Evolutionary conservation across 2,329 filamentous ascomycete species (phyloP).

Genomic region (Colletotrichum plurivorum): DNA sequence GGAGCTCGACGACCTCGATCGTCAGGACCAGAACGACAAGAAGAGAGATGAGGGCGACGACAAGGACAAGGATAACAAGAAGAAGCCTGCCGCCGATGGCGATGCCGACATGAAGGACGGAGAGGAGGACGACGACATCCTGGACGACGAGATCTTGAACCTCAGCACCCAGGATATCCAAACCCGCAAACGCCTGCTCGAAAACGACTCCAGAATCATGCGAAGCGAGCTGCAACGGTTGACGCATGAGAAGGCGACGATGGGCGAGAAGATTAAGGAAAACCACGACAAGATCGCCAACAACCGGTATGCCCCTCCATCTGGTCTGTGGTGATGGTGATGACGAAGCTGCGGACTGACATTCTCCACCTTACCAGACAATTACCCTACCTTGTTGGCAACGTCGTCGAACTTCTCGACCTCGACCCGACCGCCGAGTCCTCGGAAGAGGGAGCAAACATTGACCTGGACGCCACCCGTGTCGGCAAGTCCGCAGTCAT

Average conservation of each 20-base stretch:
- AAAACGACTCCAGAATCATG: slow-evolving; percentile 99
- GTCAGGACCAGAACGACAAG: slow-evolving; percentile 82
- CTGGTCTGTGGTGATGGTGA: background rate
- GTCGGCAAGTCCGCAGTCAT: slow-evolving; percentile 99
- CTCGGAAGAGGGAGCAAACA: slow-evolving; percentile 97
- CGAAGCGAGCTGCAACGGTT: slow-evolving; percentile 95
- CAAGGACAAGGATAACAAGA: slow-evolving; percentile 51
- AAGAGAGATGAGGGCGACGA: slow-evolving; percentile 54
- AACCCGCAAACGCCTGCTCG: slow-evolving; percentile 89
- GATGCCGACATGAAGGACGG: slow-evolving; percentile 95
- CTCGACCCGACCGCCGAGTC: slow-evolving; percentile 97
- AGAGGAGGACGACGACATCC: slow-evolving; percentile 80
- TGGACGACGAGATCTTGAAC: slow-evolving; percentile 94
- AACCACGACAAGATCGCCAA: slow-evolving; percentile 99
- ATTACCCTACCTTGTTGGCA: slow-evolving; percentile 97
- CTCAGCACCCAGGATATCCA: slow-evolving; percentile 96
- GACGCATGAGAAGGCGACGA: slow-evolving; percentile 93
- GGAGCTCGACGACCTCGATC: slow-evolving; percentile 91
- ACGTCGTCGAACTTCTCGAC: slow-evolving; percentile 97
- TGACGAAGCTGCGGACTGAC: slow-evolving; percentile 41
- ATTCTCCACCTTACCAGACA: slow-evolving; percentile 71
- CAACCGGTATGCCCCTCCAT: slow-evolving; percentile 78
- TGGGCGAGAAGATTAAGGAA: slow-evolving; percentile 99
- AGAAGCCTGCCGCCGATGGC: slow-evolving; percentile 65
- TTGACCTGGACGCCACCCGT: slow-evolving; percentile 95